A percentile compares a stretch with the other conserved stretches of the same genome.
These are phyloP conservation scores for Avena atlantica DNA, from an alignment of 176 grass and related monocot species.

Conservation along the genomic window DNA sequence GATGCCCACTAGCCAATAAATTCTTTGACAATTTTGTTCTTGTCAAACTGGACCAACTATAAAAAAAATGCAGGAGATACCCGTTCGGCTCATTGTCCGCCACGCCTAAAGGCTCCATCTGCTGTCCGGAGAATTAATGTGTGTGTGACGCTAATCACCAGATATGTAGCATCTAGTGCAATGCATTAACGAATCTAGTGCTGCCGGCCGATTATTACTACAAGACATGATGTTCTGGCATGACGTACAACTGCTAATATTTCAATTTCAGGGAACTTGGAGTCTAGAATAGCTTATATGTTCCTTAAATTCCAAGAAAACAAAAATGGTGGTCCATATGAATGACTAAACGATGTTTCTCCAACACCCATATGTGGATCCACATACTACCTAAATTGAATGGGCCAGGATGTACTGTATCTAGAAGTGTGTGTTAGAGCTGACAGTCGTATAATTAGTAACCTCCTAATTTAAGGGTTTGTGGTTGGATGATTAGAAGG, in stretches of 20 bases:
- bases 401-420: not conserved
- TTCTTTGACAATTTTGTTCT: not conserved
- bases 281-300: not conserved
- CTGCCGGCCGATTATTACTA: not conserved
- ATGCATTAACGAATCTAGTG: slow-evolving; percentile 31
- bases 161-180: slow-evolving; percentile 20
- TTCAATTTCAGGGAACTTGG: not conserved
- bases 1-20: slow-evolving; percentile 6
- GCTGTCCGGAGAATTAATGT: slow-evolving; percentile 8
- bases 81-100: not conserved
- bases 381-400: not conserved
- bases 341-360: not conserved
- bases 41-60: slow-evolving; percentile 29
- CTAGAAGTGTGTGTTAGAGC: not conserved
- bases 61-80: not conserved
- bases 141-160: slow-evolving; percentile 2
- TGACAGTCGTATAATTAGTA: not conserved
- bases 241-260: not conserved
- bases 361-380: not conserved
- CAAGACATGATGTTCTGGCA: not conserved
- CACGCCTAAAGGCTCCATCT: slow-evolving; percentile 33
- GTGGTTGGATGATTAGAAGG: no score
- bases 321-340: not conserved
- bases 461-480: not conserved
- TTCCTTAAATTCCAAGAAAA: not conserved